Base-by-base conservation (phyloP, 2,329 filamentous ascomycete genomes). In the Amauroascus niger region DNA sequence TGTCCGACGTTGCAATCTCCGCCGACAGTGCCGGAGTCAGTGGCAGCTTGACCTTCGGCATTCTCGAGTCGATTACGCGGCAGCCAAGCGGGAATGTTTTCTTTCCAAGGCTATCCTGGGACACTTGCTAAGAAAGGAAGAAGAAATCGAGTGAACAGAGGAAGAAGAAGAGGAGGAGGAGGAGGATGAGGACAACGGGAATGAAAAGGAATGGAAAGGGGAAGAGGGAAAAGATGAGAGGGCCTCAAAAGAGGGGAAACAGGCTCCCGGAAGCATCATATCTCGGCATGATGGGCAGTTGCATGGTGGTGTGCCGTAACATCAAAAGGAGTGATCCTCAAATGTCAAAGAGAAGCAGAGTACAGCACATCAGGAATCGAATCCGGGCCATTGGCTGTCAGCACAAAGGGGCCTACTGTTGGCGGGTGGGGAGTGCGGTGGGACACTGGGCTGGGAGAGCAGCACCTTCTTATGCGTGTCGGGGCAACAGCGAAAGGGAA, bases 11-110 rank as follows among this genome's bases (percentile, higher is more conserved):
- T 54, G 81, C 79, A 66, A 93, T 87, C 65, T 93, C 88, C 49
- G 85, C 85, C 32, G 87, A 91, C 9, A 87, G 86, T 50, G 81
- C 83, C 39, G 88, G 88, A 47, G 88, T 94, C 41, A 84, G 87
- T 43, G 85, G 87, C 52, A 83, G 75, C 53, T 74, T 75, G 43
- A 79, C 76, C 55, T 78, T 81, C 67, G 84, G 80, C 86, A 89
- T 89, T 24, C n/a, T 53, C n/a, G 40, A 22, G 32, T 24, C 30
- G 32, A 47, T 35, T 7, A 22, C 18, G 44, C 57, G 37, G 32
- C 32, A 49, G 46, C 32, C 46, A 49, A 49, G 33, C 33, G 20
- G n/a, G 3, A 9, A 30, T n/a, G 20, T 7, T 4, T 32, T 16
- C n/a, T 9, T 32, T 20, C 24, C 28, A 39, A 14, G 35, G 18